phyloP scores from a whole-genome alignment of 148 eudicot genomes.

The Nepenthes gracilis region DNA sequence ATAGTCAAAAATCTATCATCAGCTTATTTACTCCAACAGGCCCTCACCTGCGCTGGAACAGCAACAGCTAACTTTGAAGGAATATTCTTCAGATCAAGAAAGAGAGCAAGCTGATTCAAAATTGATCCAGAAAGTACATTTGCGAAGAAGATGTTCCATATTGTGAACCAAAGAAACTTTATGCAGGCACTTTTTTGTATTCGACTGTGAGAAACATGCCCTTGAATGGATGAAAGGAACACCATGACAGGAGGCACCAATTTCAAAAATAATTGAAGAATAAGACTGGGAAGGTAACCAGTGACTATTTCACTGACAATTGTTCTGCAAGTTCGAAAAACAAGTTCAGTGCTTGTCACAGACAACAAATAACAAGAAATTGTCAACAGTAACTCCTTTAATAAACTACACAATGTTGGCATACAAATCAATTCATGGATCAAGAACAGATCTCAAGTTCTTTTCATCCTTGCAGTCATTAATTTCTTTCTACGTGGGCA shows the following conservation, averaged over 20 bases:
- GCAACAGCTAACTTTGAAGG: constrained; percentile 47
- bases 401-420: background rate
- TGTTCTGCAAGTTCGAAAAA: constrained; percentile 32
- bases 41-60: constrained; percentile 69
- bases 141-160: constrained; percentile 76
- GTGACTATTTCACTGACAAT: constrained; percentile 44
- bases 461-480: too few relatives aligned
- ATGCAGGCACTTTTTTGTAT: constrained; percentile 69
- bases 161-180: constrained; percentile 60
- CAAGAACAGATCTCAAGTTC: background rate
- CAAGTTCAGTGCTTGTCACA: background rate
- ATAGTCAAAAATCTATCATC: background rate
- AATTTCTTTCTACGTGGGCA: too few relatives aligned
- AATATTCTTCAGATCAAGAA: constrained; percentile 51
- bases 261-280: constrained; percentile 46
- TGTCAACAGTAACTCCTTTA: background rate
- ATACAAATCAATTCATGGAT: background rate
- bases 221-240: constrained; percentile 66
- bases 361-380: background rate
- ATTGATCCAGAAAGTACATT: constrained; percentile 70
- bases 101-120: constrained; percentile 32
- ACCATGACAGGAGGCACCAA: constrained; percentile 68
- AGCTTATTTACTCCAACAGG: background rate
- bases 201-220: constrained; percentile 48
- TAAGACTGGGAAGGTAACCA: constrained; percentile 79